Evolutionary conservation across 108 stramenopile genomes (phyloP).

Genomic region (Chaetoceros muelleri): DNA sequence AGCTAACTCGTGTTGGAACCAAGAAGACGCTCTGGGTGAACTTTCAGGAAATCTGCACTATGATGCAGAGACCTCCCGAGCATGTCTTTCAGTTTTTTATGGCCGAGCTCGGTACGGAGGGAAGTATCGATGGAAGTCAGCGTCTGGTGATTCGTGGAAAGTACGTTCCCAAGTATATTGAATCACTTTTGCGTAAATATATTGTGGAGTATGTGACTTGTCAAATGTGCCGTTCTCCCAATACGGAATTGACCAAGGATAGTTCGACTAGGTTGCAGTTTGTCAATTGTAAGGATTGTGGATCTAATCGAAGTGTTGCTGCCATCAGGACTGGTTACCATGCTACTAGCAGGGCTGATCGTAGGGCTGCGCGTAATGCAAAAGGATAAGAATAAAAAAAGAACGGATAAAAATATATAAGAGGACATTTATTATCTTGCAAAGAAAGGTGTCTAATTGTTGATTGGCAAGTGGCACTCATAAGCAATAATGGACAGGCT

Average conservation of each 20-base stretch:
- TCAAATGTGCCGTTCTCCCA: constrained; percentile 95
- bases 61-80: constrained; percentile 94
- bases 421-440: neutral
- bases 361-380: constrained; percentile 90
- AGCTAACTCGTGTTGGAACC: constrained; percentile 86
- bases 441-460: no score
- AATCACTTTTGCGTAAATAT: constrained; percentile 95
- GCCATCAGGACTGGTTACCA: constrained; percentile 96
- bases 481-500: no score
- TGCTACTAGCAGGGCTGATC: constrained; percentile 96
- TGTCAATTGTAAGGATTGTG: constrained; percentile 92
- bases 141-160: constrained; percentile 95
- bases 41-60: constrained; percentile 97
- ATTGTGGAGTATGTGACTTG: constrained; percentile 99
- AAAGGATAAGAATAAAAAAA: no score
- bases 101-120: constrained; percentile 99
- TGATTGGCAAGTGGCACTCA: no score
- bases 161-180: constrained; percentile 97
- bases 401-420: neutral
- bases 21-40: constrained; percentile 99
- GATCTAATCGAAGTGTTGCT: constrained; percentile 86
- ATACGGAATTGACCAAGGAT: constrained; percentile 93
- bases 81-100: constrained; percentile 99
- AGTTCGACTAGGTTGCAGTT: constrained; percentile 84
- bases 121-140: constrained; percentile 96